Conservation (phyloP, 2,329 filamentous ascomycete species). For the Dactylonectria estremocensis region DNA sequence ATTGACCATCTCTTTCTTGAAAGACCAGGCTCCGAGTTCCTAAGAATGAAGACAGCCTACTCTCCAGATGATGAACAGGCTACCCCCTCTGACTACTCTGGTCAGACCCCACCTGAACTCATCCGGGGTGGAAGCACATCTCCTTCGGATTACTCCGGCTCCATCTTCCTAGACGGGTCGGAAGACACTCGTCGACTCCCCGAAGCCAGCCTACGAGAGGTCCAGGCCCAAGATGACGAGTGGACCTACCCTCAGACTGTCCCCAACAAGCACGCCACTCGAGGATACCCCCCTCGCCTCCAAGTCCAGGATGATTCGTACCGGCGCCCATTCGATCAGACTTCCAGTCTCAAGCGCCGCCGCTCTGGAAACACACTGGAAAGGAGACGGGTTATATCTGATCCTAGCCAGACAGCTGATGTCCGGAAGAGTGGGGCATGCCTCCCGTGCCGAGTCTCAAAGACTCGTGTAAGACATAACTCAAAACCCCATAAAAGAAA, state of each 20-base stretch:
- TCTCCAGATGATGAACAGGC: conserved; percentile 52
- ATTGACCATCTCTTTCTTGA: conserved; percentile 54
- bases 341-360: conserved; percentile 55
- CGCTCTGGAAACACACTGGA: conserved; percentile 53
- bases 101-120: conserved; percentile 57
- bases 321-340: conserved; percentile 41
- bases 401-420: conserved; percentile 63
- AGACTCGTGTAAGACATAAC: conserved; percentile 61
- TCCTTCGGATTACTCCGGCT: conserved; percentile 58
- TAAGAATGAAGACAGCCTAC: conserved; percentile 54
- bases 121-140: conserved; percentile 57
- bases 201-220: conserved; percentile 52
- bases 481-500: conserved; percentile 33
- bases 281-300: conserved; percentile 52
- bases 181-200: conserved; percentile 51
- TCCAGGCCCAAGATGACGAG: conserved; percentile 57
- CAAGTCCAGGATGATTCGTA: conserved; percentile 50
- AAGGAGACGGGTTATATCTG: conserved; percentile 56
- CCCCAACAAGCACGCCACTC: conserved; percentile 50
- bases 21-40: conserved; percentile 49
- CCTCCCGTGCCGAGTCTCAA: conserved; percentile 63
- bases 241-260: conserved; percentile 59
- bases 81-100: conserved; percentile 55
- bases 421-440: conserved; percentile 66
- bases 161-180: conserved; percentile 50